These are phyloP conservation scores for Schizothecium vesticola DNA, from an alignment of 495 filamentous ascomycete genomes.

Conservation along the genomic window DNA sequence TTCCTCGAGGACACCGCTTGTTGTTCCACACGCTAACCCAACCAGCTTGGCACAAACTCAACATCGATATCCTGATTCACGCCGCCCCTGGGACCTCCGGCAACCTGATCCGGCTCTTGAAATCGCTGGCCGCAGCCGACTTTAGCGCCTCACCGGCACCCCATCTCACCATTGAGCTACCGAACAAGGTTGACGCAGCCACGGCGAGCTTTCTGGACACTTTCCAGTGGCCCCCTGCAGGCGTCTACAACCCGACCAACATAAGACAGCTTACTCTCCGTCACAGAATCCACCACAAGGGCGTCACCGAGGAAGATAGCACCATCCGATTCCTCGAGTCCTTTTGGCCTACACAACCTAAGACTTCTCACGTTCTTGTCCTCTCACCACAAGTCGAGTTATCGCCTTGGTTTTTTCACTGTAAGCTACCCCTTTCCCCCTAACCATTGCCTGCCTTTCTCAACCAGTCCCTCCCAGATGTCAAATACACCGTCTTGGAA, in stretches of 20 bases:
- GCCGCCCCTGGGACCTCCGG: slow-evolving; percentile 63
- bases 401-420: slow-evolving; percentile 72
- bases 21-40: slow-evolving; percentile 15
- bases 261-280: slow-evolving; percentile 57
- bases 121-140: slow-evolving; percentile 66
- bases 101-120: slow-evolving; percentile 64
- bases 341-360: slow-evolving; percentile 65
- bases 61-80: slow-evolving; percentile 72
- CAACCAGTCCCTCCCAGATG: slow-evolving; percentile 25
- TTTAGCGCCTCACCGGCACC: slow-evolving; percentile 60
- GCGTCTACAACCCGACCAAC: slow-evolving; percentile 32
- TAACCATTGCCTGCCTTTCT: neutral
- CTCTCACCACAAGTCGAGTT: slow-evolving; percentile 73
- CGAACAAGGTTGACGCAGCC: slow-evolving; percentile 55
- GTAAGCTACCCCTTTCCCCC: slow-evolving; percentile 31
- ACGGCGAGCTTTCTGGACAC: slow-evolving; percentile 54
- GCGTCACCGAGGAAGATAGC: slow-evolving; percentile 54
- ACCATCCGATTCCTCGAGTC: slow-evolving; percentile 70
- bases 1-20: neutral
- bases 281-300: slow-evolving; percentile 57
- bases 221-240: slow-evolving; percentile 59
- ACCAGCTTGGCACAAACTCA: slow-evolving; percentile 67
- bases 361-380: slow-evolving; percentile 64
- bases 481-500: slow-evolving; percentile 67
- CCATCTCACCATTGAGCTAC: slow-evolving; percentile 74